Conservation (phyloP, 805 yeast genomes). For the Grigorovia transvaalensis region DNA sequence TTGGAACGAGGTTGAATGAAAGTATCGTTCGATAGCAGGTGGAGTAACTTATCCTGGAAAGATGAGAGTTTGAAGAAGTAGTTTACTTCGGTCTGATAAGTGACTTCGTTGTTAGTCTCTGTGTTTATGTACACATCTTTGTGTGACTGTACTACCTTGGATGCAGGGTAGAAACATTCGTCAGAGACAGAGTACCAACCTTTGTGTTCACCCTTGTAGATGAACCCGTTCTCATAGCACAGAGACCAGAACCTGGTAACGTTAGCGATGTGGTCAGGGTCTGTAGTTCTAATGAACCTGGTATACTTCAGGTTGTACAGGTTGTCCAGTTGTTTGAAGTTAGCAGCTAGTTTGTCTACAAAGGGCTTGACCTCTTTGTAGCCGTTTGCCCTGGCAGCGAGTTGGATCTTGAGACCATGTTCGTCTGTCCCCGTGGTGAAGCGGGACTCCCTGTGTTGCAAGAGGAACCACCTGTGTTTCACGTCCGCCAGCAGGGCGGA, state of each 20-base stretch:
- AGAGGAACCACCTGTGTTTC: constrained; percentile 57
- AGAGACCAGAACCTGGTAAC: constrained; percentile 63
- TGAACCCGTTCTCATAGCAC: constrained; percentile 48
- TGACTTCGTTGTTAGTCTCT: constrained; percentile 71
- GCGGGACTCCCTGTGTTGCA: constrained; percentile 36
- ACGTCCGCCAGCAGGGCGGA: constrained; percentile 80
- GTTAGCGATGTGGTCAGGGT: constrained; percentile 57
- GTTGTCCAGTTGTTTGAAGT: constrained; percentile 57
- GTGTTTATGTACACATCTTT: constrained; percentile 27
- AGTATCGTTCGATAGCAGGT: constrained; percentile 33
- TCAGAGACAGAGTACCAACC: constrained; percentile 97
- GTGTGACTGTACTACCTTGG: constrained; percentile 42
- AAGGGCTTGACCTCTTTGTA: constrained; percentile 48
- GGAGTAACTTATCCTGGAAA: constrained; percentile 47
- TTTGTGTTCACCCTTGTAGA: constrained; percentile 71
- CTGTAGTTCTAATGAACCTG: constrained; percentile 86
- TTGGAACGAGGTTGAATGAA: constrained; percentile 59
- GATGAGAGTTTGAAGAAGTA: constrained; percentile 70
- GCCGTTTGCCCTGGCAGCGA: constrained; percentile 56
- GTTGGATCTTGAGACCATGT: constrained; percentile 87
- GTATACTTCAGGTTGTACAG: constrained; percentile 48
- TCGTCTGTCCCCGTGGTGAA: constrained; percentile 94
- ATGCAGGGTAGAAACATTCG: constrained; percentile 85
- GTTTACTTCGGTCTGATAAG: constrained; percentile 67
- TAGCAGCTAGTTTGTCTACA: constrained; percentile 58